Percentiles rank a stretch among this genome's conserved stretches.
These are phyloP conservation scores for Salix koriyanagi DNA, from an alignment of 345 rosid species.

Conservation along the genomic window DNA sequence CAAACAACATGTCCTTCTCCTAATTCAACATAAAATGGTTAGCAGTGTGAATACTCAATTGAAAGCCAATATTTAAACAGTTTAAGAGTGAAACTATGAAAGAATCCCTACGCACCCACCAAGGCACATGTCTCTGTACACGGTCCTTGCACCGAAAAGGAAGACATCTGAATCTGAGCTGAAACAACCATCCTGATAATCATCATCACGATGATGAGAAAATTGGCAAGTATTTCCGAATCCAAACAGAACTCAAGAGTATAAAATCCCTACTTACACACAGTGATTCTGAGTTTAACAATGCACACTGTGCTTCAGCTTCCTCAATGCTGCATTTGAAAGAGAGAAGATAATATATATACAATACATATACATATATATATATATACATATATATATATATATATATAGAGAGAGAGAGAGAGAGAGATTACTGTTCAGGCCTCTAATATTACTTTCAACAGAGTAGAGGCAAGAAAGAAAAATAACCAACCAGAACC, in stretches of 20 bases:
- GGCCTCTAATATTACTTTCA: not conserved
- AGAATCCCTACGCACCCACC: conserved; percentile 36
- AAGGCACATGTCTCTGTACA: conserved; percentile 85
- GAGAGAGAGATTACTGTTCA: not conserved
- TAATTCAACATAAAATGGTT: conserved; percentile 34
- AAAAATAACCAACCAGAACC: not conserved
- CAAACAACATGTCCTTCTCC: conserved; percentile 82
- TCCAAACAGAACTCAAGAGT: not conserved
- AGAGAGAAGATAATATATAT: not conserved
- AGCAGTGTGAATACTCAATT: conserved; percentile 5
- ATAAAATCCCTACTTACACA: conserved; percentile 55
- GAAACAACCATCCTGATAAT: conserved; percentile 87
- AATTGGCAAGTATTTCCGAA: not conserved
- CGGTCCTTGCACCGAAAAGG: conserved; percentile 90
- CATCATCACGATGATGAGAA: conserved; percentile 6
- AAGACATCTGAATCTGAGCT: conserved; percentile 87
- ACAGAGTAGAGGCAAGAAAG: not conserved
- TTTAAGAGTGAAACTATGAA: conserved; percentile 4
- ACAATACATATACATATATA: not conserved
- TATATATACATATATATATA: not conserved
- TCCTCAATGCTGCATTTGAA: conserved; percentile 66
- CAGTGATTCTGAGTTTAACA: conserved; percentile 67
- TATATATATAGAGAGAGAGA: no score
- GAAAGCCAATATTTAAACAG: not conserved
- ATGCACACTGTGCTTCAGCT: conserved; percentile 94